Conservation (phyloP, 805 yeast genomes). For the Cyberlindnera americana region DNA sequence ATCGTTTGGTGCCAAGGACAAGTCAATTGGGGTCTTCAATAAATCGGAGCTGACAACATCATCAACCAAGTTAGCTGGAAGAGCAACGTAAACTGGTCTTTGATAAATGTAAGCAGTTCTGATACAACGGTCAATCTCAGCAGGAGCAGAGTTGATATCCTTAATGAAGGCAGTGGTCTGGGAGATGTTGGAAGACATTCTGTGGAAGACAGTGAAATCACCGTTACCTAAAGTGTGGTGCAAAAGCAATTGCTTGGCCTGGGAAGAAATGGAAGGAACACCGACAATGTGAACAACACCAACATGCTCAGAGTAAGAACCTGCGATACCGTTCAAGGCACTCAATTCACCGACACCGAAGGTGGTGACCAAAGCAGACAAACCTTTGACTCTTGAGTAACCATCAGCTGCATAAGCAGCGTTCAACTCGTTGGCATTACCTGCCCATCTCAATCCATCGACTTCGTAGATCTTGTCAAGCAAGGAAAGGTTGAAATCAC, state of each 20-base stretch:
- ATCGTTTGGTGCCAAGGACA: slow-evolving; percentile 55
- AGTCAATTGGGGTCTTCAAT: slow-evolving; percentile 63
- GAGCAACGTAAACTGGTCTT: slow-evolving; percentile 78
- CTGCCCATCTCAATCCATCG: slow-evolving; percentile 80
- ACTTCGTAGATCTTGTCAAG: slow-evolving; percentile 73
- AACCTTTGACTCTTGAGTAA: slow-evolving; percentile 75
- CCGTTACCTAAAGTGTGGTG: slow-evolving; percentile 87
- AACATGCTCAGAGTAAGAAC: slow-evolving; percentile 86
- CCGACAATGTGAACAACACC: slow-evolving; percentile 84
- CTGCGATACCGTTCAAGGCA: slow-evolving; percentile 84
- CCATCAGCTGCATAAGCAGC: slow-evolving; percentile 91
- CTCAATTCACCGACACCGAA: slow-evolving; percentile 90
- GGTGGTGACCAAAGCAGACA: slow-evolving; percentile 74
- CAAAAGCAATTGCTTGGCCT: slow-evolving; percentile 65
- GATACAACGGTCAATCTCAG: slow-evolving; percentile 69
- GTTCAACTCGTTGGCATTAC: slow-evolving; percentile 86
- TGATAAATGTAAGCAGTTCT: slow-evolving; percentile 67
- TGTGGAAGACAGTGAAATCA: slow-evolving; percentile 72
- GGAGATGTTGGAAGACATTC: slow-evolving; percentile 73
- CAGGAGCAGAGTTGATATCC: slow-evolving; percentile 63
- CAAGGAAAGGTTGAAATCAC: slow-evolving; percentile 73
- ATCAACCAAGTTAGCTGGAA: slow-evolving; percentile 80
- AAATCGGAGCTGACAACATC: slow-evolving; percentile 51
- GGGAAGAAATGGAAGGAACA: slow-evolving; percentile 74
- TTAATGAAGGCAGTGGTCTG: slow-evolving; percentile 62